Evolutionary conservation across 345 rosid genomes (phyloP), one percentile per base, ranked within the genome.

Genomic region (Xanthoceras sorbifolium): DNA sequence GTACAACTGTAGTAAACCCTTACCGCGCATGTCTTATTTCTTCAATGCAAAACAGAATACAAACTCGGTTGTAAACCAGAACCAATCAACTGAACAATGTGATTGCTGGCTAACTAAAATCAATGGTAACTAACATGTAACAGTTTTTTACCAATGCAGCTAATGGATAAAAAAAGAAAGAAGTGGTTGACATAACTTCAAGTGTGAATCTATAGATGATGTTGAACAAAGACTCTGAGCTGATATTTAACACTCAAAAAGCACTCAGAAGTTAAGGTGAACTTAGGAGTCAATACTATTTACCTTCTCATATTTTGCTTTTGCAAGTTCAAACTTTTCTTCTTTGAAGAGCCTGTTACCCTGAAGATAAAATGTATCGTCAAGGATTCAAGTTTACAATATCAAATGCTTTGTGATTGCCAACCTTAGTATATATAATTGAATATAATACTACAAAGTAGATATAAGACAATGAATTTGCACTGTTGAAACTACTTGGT

Each of bases 271-370:
- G 7, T 46, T 12, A 17, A 65, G 20, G 50, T 75, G 50, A 14
- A 6, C 0, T 31, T n/a, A 34, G 5, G n/a, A 52, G 15, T 6
- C 10, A 75, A 54, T 9, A 62, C 54, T 60, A 76, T 78, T 22
- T 85, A 96, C 99, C 98, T 93, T 92, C 82, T 96, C 99, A 74
- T 96, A 96, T 77, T 96, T 96, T 6, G 93, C 91, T 86, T 86
- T 96, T 20, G 98, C 98, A 55, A 96, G 98, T 84, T 92, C 97
- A 84, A 80, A 92, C 85, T 96, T 96, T 78, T 97, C 97, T 82
- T 96, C 98, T 83, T 92, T 93, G 83, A 93, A 96, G 48, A 93
- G 95, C 84, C 95, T 87, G 60, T 96, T 92, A 79, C 99, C 98
- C 98, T 96, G 90, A 79, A 88, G 61, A 82, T 14, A 75, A 71